Evolutionary conservation across 2,329 filamentous ascomycete genomes (phyloP).

Genomic region (Pseudocercospora crystallina): DNA sequence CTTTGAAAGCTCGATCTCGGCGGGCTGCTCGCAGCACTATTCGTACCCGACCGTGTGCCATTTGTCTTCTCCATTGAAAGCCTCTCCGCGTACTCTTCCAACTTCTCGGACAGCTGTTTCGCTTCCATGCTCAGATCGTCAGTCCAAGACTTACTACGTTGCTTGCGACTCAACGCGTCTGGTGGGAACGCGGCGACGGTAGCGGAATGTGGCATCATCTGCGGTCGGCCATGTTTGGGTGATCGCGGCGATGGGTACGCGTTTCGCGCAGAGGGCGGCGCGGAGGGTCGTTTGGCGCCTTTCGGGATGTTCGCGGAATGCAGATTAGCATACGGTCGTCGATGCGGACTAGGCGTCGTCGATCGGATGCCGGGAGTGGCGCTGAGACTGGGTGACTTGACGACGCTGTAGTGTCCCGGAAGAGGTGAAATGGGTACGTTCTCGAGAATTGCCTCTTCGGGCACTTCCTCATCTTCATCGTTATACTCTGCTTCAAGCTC

Average conservation of each 20-base stretch:
- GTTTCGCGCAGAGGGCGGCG: constrained; percentile 26
- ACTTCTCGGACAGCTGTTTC: constrained; percentile 71
- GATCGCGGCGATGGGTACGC: constrained; percentile 29
- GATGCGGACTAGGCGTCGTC: constrained; percentile 37
- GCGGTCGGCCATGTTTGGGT: constrained; percentile 29
- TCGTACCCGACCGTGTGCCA: constrained; percentile 27
- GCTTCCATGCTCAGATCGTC: constrained; percentile 70
- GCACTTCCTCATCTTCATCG: constrained; percentile 72
- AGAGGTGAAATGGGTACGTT: constrained; percentile 77
- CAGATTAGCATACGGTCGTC: constrained; percentile 31
- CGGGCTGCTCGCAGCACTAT: constrained; percentile 38
- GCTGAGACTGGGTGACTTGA: constrained; percentile 20
- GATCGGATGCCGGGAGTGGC: constrained; percentile 19
- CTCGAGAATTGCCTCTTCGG: constrained; percentile 74
- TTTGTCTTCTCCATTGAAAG: constrained; percentile 47
- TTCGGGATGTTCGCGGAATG: constrained; percentile 38
- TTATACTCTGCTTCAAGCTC: constrained; percentile 78
- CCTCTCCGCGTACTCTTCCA: constrained; percentile 71
- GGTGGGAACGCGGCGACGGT: constrained; percentile 29
- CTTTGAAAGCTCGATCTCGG: constrained; percentile 27
- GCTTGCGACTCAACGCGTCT: constrained; percentile 28
- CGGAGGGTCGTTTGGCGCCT: constrained; percentile 35
- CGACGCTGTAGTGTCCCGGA: constrained; percentile 34
- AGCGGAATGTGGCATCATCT: constrained; percentile 32
- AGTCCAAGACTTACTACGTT: constrained; percentile 69